Evolutionary conservation across 257 asterid genomes (phyloP).

Genomic region (Nicotiana tabacum): DNA sequence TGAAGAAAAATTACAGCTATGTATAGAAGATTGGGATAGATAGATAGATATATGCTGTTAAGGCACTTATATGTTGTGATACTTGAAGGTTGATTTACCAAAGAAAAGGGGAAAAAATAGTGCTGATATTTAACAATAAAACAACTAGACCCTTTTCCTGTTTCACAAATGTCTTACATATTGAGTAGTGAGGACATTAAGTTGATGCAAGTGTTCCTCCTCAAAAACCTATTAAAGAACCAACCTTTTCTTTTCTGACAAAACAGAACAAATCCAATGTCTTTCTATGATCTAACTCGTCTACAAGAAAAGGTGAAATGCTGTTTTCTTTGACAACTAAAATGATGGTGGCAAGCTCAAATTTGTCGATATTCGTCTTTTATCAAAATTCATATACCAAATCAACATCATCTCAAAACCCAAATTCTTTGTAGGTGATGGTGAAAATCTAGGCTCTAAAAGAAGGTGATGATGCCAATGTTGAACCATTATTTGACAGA

Average conservation of each 20-base stretch:
- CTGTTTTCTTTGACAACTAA: background rate
- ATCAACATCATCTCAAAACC: background rate
- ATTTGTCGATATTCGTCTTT: too few relatives aligned
- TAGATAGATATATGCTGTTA: too few relatives aligned
- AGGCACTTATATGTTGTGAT: background rate
- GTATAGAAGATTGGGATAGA: too few relatives aligned
- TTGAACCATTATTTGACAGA: background rate
- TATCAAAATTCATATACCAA: too few relatives aligned
- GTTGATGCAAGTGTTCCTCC: background rate
- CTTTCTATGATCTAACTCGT: too few relatives aligned
- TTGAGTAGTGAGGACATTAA: background rate
- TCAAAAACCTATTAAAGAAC: too few relatives aligned
- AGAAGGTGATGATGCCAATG: background rate
- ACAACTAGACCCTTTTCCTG: background rate
- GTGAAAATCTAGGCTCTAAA: background rate
- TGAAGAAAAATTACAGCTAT: too few relatives aligned
- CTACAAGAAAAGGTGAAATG: background rate
- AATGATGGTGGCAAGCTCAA: background rate
- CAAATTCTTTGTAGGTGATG: background rate
- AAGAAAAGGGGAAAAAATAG: background rate
- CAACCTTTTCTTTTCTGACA: too few relatives aligned
- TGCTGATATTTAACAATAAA: too few relatives aligned
- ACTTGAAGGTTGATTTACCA: background rate
- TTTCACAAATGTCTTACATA: background rate
- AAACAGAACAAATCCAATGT: too few relatives aligned